phyloP scores from a whole-genome alignment of 176 grass and related monocot genomes.

The Aegilops speltoides region DNA sequence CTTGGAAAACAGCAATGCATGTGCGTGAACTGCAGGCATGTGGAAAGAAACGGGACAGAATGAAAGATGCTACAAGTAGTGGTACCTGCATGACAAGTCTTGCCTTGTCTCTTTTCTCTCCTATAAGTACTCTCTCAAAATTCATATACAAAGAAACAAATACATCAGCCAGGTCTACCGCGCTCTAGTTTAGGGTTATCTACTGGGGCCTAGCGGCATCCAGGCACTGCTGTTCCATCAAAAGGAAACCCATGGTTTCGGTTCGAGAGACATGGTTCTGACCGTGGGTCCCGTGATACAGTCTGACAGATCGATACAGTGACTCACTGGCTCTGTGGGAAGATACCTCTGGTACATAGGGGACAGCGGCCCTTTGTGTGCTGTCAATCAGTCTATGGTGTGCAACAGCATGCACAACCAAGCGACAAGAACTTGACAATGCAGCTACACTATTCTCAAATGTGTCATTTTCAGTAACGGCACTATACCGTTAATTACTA shows the following conservation, averaged over 20 bases:
- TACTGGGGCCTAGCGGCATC: background rate
- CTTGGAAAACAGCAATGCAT: background rate
- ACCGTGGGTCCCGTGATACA: background rate
- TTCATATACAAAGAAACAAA: background rate
- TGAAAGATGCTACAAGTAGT: slow-evolving; percentile 20
- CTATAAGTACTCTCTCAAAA: background rate
- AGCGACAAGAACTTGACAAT: background rate
- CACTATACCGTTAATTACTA: background rate
- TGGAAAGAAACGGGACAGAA: slow-evolving; percentile 5
- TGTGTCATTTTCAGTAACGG: background rate
- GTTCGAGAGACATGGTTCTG: slow-evolving; percentile 27
- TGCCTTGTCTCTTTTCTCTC: background rate
- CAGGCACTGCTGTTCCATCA: slow-evolving; percentile 8
- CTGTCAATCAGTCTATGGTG: slow-evolving; percentile 47
- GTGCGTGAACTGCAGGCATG: background rate
- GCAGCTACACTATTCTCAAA: background rate
- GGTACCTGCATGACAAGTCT: slow-evolving; percentile 31
- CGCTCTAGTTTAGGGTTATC: background rate
- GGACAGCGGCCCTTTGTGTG: slow-evolving; percentile 23
- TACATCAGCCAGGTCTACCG: background rate
- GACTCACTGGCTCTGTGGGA: slow-evolving; percentile 9
- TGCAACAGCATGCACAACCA: slow-evolving; percentile 15
- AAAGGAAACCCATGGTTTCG: slow-evolving; percentile 16
- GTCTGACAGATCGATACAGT: slow-evolving; percentile 17
- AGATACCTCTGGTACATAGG: background rate